A percentile compares a stretch with the other conserved stretches of the same genome.
phyloP scores from a whole-genome alignment of 495 filamentous ascomycete species.

The Tuber magnatum region DNA sequence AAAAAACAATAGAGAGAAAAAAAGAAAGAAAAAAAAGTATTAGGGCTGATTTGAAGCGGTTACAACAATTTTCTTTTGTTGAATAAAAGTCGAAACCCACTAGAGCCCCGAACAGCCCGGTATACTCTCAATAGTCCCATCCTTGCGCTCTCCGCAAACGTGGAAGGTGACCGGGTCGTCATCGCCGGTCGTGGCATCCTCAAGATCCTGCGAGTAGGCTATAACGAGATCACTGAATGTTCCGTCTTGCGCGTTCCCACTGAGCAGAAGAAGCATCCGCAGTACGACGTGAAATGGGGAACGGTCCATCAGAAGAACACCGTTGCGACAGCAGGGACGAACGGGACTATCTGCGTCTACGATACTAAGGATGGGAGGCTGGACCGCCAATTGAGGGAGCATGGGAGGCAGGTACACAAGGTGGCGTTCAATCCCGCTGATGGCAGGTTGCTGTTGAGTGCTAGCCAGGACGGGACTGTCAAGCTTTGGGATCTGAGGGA shows the following conservation, averaged over 20 bases:
- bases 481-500: conserved; percentile 69
- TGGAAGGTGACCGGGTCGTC: conserved; percentile 35
- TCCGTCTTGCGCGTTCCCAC: conserved; percentile 32
- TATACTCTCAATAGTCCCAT: conserved; percentile 31
- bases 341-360: conserved; percentile 66
- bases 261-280: conserved; percentile 33
- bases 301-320: conserved; percentile 49
- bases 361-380: conserved; percentile 32
- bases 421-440: conserved; percentile 82
- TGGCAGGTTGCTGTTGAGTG: conserved; percentile 70
- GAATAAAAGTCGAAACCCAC: conserved; percentile 14
- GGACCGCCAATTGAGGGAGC: conserved; percentile 50
- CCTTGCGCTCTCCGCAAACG: conserved; percentile 34
- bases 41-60: not conserved
- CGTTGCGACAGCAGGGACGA: conserved; percentile 65
- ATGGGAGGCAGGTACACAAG: conserved; percentile 83
- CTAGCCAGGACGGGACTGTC: conserved; percentile 85
- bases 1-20: not conserved
- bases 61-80: not conserved
- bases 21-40: not conserved
- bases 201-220: conserved; percentile 27
- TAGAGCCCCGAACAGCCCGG: conserved; percentile 28
- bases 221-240: conserved; percentile 27
- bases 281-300: conserved; percentile 63
- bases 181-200: conserved; percentile 35